These are phyloP conservation scores for Oxyria digyna DNA, from an alignment of 148 eudicot genomes.

Conservation along the genomic window DNA sequence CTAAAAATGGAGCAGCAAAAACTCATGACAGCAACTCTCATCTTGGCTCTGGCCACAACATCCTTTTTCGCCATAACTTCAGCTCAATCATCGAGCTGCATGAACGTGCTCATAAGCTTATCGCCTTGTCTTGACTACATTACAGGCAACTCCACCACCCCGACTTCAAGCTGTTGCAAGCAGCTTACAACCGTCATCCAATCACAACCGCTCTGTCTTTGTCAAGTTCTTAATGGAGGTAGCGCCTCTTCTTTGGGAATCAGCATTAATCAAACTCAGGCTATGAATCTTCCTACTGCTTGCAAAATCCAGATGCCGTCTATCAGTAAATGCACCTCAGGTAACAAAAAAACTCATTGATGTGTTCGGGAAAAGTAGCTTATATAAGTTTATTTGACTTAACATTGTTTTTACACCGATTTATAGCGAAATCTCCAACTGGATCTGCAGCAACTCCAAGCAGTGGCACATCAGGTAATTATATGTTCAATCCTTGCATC, in stretches of 20 bases:
- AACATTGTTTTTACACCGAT: neutral
- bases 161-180: constrained; percentile 29
- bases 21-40: neutral
- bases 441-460: constrained; percentile 27
- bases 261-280: constrained; percentile 27
- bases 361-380: no score
- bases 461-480: constrained; percentile 18
- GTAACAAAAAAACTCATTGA: no score
- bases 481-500: neutral
- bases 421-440: constrained; percentile 34
- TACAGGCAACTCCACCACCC: constrained; percentile 22
- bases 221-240: constrained; percentile 16
- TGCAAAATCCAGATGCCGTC: constrained; percentile 24
- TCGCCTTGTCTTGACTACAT: constrained; percentile 34
- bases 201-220: constrained; percentile 23
- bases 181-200: constrained; percentile 16
- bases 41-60: neutral
- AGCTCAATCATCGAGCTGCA: constrained; percentile 27
- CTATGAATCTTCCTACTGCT: constrained; percentile 24
- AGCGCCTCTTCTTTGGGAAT: constrained; percentile 20
- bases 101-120: constrained; percentile 20
- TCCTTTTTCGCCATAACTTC: constrained; percentile 10
- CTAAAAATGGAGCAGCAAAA: neutral
- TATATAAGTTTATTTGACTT: no score
- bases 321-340: constrained; percentile 23